A percentile compares a stretch with the other conserved stretches of the same genome.
phyloP scores from a whole-genome alignment of 2,329 filamentous ascomycete species.

The Diaporthe sp. region DNA sequence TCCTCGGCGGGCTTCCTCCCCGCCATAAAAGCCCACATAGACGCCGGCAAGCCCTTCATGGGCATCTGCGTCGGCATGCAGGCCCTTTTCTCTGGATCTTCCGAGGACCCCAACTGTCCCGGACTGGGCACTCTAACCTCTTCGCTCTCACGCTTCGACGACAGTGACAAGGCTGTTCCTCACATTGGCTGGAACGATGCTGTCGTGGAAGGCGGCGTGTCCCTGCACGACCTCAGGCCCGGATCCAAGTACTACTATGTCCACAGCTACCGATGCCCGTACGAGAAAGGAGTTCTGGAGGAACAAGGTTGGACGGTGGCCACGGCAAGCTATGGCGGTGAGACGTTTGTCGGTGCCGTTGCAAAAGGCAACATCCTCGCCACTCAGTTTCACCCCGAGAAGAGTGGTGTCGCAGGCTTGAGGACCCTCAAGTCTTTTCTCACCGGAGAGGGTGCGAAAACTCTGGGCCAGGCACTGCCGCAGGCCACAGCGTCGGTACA shows the following conservation, averaged over 20 bases:
- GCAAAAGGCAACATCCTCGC: slow-evolving; percentile 88
- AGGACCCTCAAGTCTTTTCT: slow-evolving; percentile 89
- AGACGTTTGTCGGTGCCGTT: slow-evolving; percentile 93
- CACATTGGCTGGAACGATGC: slow-evolving; percentile 99
- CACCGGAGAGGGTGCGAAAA: slow-evolving; percentile 73
- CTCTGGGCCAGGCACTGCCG: slow-evolving; percentile 57
- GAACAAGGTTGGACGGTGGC: slow-evolving; percentile 91
- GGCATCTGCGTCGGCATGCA: slow-evolving; percentile 97
- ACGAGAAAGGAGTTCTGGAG: slow-evolving; percentile 81
- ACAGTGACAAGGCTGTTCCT: slow-evolving; percentile 87
- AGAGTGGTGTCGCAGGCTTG: slow-evolving; percentile 91
- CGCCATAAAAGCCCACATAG: slow-evolving; percentile 86
- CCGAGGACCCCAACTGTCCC: slow-evolving; percentile 78
- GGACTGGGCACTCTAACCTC: slow-evolving; percentile 84
- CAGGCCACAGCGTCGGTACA: slow-evolving; percentile 42
- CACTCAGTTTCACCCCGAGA: slow-evolving; percentile 98
- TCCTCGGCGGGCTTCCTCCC: slow-evolving; percentile 85
- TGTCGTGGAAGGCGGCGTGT: slow-evolving; percentile 65
- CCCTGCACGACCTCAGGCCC: slow-evolving; percentile 83
- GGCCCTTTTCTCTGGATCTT: slow-evolving; percentile 88
- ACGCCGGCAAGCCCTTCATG: slow-evolving; percentile 96
- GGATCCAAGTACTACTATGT: slow-evolving; percentile 99
- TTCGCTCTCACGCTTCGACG: slow-evolving; percentile 81
- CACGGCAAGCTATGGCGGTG: slow-evolving; percentile 86
- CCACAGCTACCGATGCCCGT: slow-evolving; percentile 91